Evolutionary conservation across 1,139 yeast genomes (phyloP), one percentile per base, ranked within the genome.

Genomic region (Wickerhamomyces sp.): DNA sequence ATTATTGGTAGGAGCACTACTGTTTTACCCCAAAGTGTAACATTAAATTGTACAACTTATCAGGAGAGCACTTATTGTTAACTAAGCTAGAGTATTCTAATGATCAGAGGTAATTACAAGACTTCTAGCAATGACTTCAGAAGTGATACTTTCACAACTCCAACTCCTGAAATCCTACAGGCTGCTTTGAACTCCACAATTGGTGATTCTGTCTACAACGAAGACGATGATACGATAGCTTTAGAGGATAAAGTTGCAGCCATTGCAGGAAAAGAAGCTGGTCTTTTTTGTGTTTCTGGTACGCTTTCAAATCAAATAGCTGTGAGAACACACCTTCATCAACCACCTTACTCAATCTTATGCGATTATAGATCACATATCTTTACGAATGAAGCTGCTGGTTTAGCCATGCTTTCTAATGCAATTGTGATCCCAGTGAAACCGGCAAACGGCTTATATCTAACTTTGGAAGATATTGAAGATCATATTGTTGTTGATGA

Each of bases 111-210:
- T 5, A 15, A 7, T n/a, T 62, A 63, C 39, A 46, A 47, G 12
- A 41, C 59, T n/a, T 61, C 69, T 7, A 46, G 56, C 20, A 77
- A 76, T 54, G 85, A 78, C 54, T 79, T 84, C 60, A 74, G 92
- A 58, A 79, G 92, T 57, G 97, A 90, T 60, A 90, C 97, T 1
- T 88, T 89, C 74, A 90, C 97, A 5, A 87, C 88, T 4, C 97
- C 97, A 18, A 81, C 96, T 1, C 69, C 68, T 35, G 67, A 76
- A 36, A 89, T 90, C 95, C 60, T 81, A 31, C 67, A 68, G 41
- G 80, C 86, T 8, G 78, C 76, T 40, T 42, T 72, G 19, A 56
- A 65, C 15, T 76, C 85, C 25, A 67, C 92, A 3, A 62, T 76
- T 49, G 97, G 97, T 29, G 97, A 90, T 57, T 76, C 92, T 3